Evolutionary conservation across 2,329 filamentous ascomycete species (phyloP), one percentile per base, ranked within the genome.

Genomic region (Fusarium incarnatum): DNA sequence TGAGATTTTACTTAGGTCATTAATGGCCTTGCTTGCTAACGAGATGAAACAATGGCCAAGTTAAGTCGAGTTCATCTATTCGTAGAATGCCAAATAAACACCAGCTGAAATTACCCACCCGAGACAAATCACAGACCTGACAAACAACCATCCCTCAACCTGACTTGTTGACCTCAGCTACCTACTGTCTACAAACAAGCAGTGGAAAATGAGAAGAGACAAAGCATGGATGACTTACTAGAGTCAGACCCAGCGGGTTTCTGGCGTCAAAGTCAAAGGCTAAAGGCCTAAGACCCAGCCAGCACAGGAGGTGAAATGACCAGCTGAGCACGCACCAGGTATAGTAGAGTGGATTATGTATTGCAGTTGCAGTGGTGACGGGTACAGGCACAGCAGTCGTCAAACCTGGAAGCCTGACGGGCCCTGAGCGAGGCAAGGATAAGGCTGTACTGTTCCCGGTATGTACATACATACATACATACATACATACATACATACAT

Each of bases 181-280:
- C 20, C 28, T 49, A 49, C 18, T 37, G 8, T 18, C 32, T n/a
- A n/a, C 32, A 50, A 18, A 28, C 47, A 37, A 30, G 47, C 32
- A 54, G 47, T 41, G 30, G 44, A 6, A 18, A 47, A 23, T 20
- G 27, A 40, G 45, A 59, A 27, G 37, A 71, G 59, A 44, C 50
- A 48, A 69, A 57, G 50, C 44, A 52, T 25, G 34, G 34, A 37
- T 37, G 16, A n/a, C 34, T 37, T 37, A n/a, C 16, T 37, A 28
- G 58, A 60, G 58, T 25, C 34, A 34, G 49, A 53, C 34, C 62
- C 45, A 65, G 62, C 41, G 62, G 53, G 49, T 54, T 67, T 64
- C 55, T 69, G 66, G 62, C 45, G 50, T 58, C 23, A 70, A 70
- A 70, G 67, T 59, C 47, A 57, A 70, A 47, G 62, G 53, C 48